Evolutionary conservation across 179 eudicot genomes (phyloP).

Genomic region (Amaranthus tricolor): DNA sequence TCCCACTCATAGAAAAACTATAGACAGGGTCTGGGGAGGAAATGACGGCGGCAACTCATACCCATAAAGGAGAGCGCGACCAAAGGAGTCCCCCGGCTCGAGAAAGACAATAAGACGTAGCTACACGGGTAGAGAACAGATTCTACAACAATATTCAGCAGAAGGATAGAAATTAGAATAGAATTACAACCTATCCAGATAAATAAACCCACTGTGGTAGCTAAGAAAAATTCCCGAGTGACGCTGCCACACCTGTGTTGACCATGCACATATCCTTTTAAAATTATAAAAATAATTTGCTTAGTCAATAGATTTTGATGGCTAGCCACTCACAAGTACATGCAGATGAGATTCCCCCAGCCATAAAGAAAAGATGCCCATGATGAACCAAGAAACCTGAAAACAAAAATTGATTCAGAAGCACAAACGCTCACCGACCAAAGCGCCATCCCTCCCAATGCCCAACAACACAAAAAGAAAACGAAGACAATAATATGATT

Average conservation of each 20-base stretch:
- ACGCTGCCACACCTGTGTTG: constrained; percentile 66
- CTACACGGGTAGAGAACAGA: neutral
- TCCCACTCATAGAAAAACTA: too few species aligned
- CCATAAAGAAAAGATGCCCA: constrained; percentile 91
- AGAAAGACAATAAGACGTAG: too few species aligned
- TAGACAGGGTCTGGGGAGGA: too few species aligned
- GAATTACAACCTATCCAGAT: constrained; percentile 68
- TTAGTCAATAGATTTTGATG: neutral
- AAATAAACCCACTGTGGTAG: constrained; percentile 63
- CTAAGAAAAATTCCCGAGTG: constrained; percentile 74
- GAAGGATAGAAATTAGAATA: neutral
- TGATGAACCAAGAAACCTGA: constrained; percentile 87
- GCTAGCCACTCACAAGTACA: constrained; percentile 61
- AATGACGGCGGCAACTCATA: too few species aligned
- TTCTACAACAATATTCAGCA: neutral
- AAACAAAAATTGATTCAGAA: neutral
- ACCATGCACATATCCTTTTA: constrained; percentile 5
- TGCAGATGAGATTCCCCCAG: constrained; percentile 89
- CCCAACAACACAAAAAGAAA: neutral
- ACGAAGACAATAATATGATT: neutral
- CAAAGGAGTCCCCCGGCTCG: too few species aligned
- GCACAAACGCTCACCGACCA: neutral
- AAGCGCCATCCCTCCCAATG: too few species aligned
- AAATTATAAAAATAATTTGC: neutral
- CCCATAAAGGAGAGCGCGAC: too few species aligned